A percentile compares a stretch with the other conserved stretches of the same genome.
These are phyloP conservation scores for Starmera dryadoides DNA, from an alignment of 805 yeast genomes.

Conservation along the genomic window DNA sequence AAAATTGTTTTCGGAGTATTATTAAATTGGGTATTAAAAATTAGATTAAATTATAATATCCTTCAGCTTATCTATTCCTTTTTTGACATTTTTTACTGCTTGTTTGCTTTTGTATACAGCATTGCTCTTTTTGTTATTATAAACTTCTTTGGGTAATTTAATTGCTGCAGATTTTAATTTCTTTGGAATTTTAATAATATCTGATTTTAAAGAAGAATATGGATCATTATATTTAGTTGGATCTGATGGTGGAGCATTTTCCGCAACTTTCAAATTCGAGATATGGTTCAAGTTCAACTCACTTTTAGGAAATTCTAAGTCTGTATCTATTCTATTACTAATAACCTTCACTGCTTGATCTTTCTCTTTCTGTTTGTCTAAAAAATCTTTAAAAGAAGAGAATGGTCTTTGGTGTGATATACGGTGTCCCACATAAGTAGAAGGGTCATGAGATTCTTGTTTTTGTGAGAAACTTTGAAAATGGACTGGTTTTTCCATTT, in stretches of 20 bases:
- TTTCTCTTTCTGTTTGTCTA: constrained; percentile 3
- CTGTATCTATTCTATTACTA: constrained; percentile 2
- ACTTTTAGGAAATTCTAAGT: too few species aligned
- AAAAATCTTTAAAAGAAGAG: constrained; percentile 8
- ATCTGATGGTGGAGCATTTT: constrained; percentile 15
- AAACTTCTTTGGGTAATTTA: too few species aligned
- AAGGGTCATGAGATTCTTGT: constrained; percentile 15
- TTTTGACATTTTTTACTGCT: not conserved
- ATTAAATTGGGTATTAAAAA: too few species aligned
- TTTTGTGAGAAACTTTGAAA: not conserved
- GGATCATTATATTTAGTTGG: constrained; percentile 4
- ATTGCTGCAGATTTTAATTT: not conserved
- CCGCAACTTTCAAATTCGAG: constrained; percentile 4
- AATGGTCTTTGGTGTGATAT: constrained; percentile 3
- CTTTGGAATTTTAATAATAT: not conserved
- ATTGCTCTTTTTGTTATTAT: too few species aligned
- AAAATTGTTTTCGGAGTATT: too few species aligned
- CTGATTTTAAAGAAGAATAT: not conserved
- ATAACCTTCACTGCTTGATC: constrained; percentile 8
- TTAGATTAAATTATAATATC: too few species aligned
- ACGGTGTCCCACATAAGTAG: constrained; percentile 5
- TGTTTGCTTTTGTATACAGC: too few species aligned
- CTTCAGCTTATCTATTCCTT: not conserved
- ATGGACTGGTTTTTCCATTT: not conserved
- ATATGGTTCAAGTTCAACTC: not conserved